Percentiles rank a stretch among this genome's conserved stretches.
phyloP scores from a whole-genome alignment of 2,329 filamentous ascomycete genomes.

The Knufia petricola region DNA sequence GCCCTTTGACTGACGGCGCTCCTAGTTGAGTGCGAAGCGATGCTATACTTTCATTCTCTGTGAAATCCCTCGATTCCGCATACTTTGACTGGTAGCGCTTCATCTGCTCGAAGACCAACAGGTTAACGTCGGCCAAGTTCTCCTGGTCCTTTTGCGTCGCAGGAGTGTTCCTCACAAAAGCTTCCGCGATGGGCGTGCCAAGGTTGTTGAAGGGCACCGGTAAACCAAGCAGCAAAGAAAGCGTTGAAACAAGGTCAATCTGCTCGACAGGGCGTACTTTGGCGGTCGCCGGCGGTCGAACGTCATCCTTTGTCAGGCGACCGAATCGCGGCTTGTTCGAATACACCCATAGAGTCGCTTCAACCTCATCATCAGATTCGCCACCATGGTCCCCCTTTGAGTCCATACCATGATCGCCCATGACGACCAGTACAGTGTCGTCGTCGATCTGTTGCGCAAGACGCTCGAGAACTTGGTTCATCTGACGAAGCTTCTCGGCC shows the following conservation, averaged over 20 bases:
- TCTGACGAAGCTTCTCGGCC: conserved; percentile 80
- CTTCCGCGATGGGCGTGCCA: conserved; percentile 85
- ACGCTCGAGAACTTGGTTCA: conserved; percentile 69
- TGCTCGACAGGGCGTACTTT: conserved; percentile 70
- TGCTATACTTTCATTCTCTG: conserved; percentile 4
- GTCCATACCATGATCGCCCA: conserved; percentile 99
- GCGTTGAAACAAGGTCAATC: conserved; percentile 89
- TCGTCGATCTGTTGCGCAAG: conserved; percentile 68
- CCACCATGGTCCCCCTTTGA: conserved; percentile 95
- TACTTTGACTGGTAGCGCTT: conserved; percentile 83
- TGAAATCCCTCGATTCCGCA: conserved; percentile 33
- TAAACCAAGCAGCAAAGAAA: conserved; percentile 77
- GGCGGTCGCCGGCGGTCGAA: conserved; percentile 56
- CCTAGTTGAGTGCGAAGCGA: conserved; percentile 11
- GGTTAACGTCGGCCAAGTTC: conserved; percentile 67
- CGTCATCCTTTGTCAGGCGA: conserved; percentile 53
- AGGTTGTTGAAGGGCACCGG: conserved; percentile 96
- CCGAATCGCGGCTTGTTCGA: conserved; percentile 81
- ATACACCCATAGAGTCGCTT: conserved; percentile 97
- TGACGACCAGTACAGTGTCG: conserved; percentile 78
- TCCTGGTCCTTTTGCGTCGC: conserved; percentile 47
- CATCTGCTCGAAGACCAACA: conserved; percentile 73
- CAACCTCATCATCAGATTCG: conserved; percentile 90
- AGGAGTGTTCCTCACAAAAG: conserved; percentile 56
- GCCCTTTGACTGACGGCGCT: conserved; percentile 12